These are phyloP conservation scores for Cucumis hystrix DNA, from an alignment of 306 rosid species.

Conservation along the genomic window DNA sequence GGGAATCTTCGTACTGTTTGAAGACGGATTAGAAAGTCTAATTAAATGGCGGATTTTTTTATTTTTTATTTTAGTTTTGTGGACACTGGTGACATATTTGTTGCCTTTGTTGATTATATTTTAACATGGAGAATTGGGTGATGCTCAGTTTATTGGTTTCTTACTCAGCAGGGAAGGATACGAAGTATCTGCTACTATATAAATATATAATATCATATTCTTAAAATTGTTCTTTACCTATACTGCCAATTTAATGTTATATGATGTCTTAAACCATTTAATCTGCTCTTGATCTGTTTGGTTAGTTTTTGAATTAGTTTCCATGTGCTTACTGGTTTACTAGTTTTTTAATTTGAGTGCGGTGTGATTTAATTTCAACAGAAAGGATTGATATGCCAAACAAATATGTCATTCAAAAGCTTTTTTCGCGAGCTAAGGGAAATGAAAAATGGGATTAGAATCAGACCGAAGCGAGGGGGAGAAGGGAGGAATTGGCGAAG, in stretches of 20 bases:
- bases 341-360: neutral
- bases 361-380: constrained; percentile 23
- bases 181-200: neutral
- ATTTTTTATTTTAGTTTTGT: neutral
- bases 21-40: neutral
- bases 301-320: neutral
- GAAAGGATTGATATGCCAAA: constrained; percentile 26
- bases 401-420: constrained; percentile 54
- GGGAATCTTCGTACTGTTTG: neutral
- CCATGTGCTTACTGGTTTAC: neutral
- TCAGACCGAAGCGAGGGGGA: constrained; percentile 43
- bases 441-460: constrained; percentile 64
- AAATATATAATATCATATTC: neutral
- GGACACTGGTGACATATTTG: neutral
- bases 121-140: neutral
- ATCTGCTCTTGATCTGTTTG: neutral
- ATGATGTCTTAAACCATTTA: neutral
- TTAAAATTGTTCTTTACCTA: neutral
- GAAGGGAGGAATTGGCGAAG: constrained; percentile 43
- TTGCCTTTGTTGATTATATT: neutral
- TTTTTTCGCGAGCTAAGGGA: constrained; percentile 52
- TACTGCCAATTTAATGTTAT: neutral
- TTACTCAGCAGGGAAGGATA: neutral
- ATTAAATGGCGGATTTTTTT: neutral
- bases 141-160: neutral